Percentiles rank a stretch among this genome's conserved stretches.
phyloP scores from a whole-genome alignment of 305 asterid genomes.

The Fraxinus platypoda region DNA sequence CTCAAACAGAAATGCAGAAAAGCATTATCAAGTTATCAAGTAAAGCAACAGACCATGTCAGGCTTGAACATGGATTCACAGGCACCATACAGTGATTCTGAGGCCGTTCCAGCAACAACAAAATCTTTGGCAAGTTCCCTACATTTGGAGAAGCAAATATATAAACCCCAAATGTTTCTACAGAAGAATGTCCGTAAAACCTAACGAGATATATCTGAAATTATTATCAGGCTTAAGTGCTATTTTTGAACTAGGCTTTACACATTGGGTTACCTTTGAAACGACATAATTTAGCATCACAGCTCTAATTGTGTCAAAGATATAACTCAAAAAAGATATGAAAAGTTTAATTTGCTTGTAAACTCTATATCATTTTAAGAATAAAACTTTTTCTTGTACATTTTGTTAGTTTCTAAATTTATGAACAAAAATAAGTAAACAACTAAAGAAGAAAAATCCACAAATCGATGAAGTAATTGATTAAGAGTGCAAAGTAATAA shows the following conservation, averaged over 20 bases:
- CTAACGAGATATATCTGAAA: neutral
- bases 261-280: neutral
- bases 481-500: neutral
- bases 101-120: conserved; percentile 96
- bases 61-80: conserved; percentile 98
- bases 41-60: conserved; percentile 61
- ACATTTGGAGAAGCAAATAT: conserved; percentile 21
- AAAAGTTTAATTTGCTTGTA: neutral
- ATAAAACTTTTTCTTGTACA: neutral
- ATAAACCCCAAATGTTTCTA: neutral
- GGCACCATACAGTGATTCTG: conserved; percentile 97
- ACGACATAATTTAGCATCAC: neutral
- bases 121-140: conserved; percentile 99
- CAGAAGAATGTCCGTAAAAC: neutral
- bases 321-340: neutral
- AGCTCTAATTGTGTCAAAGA: neutral
- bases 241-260: conserved; percentile 4
- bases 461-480: neutral
- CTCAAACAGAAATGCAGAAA: neutral
- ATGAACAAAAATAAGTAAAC: neutral
- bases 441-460: neutral
- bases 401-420: neutral
- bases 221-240: neutral
- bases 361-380: neutral
- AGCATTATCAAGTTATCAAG: conserved; percentile 3